Percentiles rank a stretch among this genome's conserved stretches.
Evolutionary conservation across 202 grass and related monocot genomes (phyloP).

Genomic region (Panicum hallii): DNA sequence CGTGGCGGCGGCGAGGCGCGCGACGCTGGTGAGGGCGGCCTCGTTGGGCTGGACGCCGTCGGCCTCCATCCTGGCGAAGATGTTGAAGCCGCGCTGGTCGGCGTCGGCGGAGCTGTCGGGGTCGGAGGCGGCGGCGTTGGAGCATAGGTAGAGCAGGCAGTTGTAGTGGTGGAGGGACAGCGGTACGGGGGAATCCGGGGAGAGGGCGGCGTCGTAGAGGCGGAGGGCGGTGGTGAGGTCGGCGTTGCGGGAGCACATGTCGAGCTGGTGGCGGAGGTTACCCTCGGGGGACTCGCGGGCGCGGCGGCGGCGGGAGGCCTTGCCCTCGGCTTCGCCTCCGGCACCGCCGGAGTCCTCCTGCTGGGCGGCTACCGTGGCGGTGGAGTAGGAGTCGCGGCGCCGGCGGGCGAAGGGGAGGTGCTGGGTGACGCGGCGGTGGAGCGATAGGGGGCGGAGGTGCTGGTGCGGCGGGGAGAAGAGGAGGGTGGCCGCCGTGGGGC

Average conservation of each 20-base stretch:
- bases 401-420: conserved; percentile 47
- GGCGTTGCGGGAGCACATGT: conserved; percentile 72
- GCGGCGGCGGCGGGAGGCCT: conserved; percentile 45
- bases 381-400: conserved; percentile 36
- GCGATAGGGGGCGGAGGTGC: not conserved
- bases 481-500: conserved; percentile 33
- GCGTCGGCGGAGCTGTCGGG: conserved; percentile 13
- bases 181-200: conserved; percentile 38
- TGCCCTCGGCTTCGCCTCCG: not conserved
- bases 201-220: conserved; percentile 76
- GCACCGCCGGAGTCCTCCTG: not conserved
- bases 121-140: conserved; percentile 55
- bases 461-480: conserved; percentile 19
- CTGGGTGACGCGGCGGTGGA: conserved; percentile 16
- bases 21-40: conserved; percentile 80
- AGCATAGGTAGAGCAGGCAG: conserved; percentile 94
- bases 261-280: conserved; percentile 61
- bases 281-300: conserved; percentile 67
- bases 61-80: conserved; percentile 79
- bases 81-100: conserved; percentile 74
- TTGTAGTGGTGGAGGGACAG: conserved; percentile 85
- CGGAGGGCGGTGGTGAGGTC: conserved; percentile 67
- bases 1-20: conserved; percentile 75
- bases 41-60: conserved; percentile 77
- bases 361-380: conserved; percentile 16